phyloP scores from a whole-genome alignment of 2,329 filamentous ascomycete species.

The Xylaria polymorpha region DNA sequence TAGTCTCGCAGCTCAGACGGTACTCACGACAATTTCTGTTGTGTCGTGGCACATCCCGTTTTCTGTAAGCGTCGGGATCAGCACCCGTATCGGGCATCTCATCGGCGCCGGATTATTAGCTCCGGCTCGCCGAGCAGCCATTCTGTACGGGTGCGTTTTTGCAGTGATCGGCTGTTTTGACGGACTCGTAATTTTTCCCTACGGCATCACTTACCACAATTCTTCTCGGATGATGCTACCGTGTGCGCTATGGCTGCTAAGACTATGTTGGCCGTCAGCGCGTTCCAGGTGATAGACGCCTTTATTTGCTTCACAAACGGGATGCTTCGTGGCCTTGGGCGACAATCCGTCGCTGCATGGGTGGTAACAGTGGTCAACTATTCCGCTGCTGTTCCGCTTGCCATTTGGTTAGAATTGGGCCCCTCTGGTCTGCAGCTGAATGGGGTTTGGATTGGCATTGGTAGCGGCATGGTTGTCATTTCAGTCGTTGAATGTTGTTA shows the following conservation, averaged over 20 bases:
- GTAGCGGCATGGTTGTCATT: conserved; percentile 50
- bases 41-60: conserved; percentile 59
- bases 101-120: conserved; percentile 53
- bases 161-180: conserved; percentile 51
- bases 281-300: conserved; percentile 53
- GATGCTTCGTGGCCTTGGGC: conserved; percentile 54
- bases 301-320: conserved; percentile 54
- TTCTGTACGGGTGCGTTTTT: conserved; percentile 52
- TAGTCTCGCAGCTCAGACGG: conserved; percentile 55
- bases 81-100: conserved; percentile 57
- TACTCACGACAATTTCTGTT: conserved; percentile 55
- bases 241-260: conserved; percentile 49
- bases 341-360: conserved; percentile 54
- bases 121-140: conserved; percentile 49
- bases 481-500: conserved; percentile 50
- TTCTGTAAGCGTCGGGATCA: conserved; percentile 56
- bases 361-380: conserved; percentile 54
- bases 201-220: conserved; percentile 46
- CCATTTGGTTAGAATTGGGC: conserved; percentile 55
- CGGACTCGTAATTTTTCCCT: conserved; percentile 49
- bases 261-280: conserved; percentile 50
- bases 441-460: conserved; percentile 53
- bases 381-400: conserved; percentile 53
- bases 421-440: conserved; percentile 48
- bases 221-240: conserved; percentile 50